Conservation (phyloP, 2,329 filamentous ascomycete genomes). For the Phaeophleospora eucalypticola region DNA sequence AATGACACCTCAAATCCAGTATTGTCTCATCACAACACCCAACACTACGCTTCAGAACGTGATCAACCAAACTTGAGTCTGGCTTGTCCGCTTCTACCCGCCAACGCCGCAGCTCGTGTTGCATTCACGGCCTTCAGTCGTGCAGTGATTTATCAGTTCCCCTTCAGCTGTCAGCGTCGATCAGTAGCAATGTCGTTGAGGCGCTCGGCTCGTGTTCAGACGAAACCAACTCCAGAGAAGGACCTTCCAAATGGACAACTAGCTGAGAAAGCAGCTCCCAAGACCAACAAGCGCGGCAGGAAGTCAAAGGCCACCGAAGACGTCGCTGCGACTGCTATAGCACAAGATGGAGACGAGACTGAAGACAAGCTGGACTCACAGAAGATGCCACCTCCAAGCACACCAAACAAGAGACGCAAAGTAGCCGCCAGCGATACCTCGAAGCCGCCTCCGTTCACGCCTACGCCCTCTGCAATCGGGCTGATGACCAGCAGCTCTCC, state of each 20-base stretch:
- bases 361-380: constrained; percentile 11
- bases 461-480: constrained; percentile 48
- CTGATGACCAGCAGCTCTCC: constrained; percentile 40
- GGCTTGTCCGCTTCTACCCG: too few relatives aligned
- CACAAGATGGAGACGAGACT: constrained; percentile 5
- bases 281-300: constrained; percentile 24
- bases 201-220: constrained; percentile 47
- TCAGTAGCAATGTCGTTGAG: constrained; percentile 46
- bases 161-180: too few relatives aligned
- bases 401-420: constrained; percentile 29
- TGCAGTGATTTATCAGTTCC: too few relatives aligned
- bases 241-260: constrained; percentile 5
- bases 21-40: too few relatives aligned
- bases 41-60: too few relatives aligned
- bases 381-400: constrained; percentile 29
- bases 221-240: constrained; percentile 6
- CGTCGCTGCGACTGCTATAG: constrained; percentile 12
- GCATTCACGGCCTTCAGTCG: too few relatives aligned
- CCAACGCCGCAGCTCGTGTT: too few relatives aligned
- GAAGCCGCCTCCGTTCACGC: constrained; percentile 40
- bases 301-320: constrained; percentile 20
- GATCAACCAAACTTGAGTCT: too few relatives aligned
- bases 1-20: neutral
- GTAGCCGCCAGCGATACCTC: constrained; percentile 17
- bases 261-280: constrained; percentile 8